A percentile compares a stretch with the other conserved stretches of the same genome.
These are phyloP conservation scores for Aspergillus floridensis DNA, from an alignment of 2,329 filamentous ascomycete species.

Conservation along the genomic window DNA sequence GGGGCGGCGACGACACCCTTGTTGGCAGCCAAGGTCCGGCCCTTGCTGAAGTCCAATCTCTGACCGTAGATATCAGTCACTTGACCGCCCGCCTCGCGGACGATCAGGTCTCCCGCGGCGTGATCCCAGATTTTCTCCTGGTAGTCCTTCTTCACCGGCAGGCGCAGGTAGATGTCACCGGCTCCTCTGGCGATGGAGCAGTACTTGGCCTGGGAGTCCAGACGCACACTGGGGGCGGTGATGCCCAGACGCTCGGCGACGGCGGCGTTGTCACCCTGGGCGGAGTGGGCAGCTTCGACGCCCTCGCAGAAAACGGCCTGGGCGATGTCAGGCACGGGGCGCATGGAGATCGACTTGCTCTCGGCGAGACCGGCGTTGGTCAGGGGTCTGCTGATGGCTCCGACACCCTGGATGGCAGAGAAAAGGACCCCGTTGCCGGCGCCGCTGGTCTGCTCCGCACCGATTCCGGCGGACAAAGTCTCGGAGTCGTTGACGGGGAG, in stretches of 20 bases:
- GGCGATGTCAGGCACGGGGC: constrained; percentile 67
- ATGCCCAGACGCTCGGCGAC: constrained; percentile 86
- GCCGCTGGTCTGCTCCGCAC: constrained; percentile 69
- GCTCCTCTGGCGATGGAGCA: constrained; percentile 90
- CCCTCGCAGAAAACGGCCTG: constrained; percentile 94
- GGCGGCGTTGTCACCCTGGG: constrained; percentile 79
- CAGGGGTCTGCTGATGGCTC: constrained; percentile 77
- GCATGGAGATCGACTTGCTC: constrained; percentile 74
- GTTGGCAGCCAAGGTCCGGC: constrained; percentile 82
- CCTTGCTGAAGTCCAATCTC: constrained; percentile 79
- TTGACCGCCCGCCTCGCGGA: constrained; percentile 86
- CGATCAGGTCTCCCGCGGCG: constrained; percentile 89
- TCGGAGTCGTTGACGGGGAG: constrained; percentile 80
- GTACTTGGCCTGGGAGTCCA: constrained; percentile 99
- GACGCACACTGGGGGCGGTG: constrained; percentile 81
- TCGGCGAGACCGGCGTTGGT: constrained; percentile 46
- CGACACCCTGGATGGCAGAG: constrained; percentile 74
- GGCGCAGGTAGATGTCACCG: constrained; percentile 87
- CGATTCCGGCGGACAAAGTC: constrained; percentile 68
- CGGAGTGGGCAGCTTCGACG: constrained; percentile 88
- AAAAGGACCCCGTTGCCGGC: constrained; percentile 83
- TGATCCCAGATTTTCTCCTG: constrained; percentile 99
- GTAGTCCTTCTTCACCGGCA: constrained; percentile 83
- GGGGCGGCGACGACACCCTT: constrained; percentile 92
- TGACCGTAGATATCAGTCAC: constrained; percentile 88